Evolutionary conservation across 352 stramenopile genomes (phyloP), one percentile per base, ranked within the genome.

Genomic region (Phytopythium oedochilum): DNA sequence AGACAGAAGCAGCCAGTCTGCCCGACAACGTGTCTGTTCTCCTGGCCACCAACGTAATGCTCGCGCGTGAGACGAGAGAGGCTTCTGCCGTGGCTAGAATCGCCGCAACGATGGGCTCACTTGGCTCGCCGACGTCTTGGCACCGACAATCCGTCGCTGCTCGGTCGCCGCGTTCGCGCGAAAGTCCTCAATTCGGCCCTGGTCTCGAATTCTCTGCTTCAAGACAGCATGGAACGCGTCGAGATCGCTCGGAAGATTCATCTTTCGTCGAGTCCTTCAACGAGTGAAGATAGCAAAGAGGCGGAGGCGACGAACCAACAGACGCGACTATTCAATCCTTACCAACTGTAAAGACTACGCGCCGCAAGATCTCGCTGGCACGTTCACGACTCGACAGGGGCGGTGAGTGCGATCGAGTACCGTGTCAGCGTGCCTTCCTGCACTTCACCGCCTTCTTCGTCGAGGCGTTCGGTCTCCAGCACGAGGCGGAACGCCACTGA

Each of bases 1-100:
- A 83, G 55, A 29, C 83, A 92, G 53, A 89, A 92, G 52, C 83
- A 90, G 0, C 83, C 83, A 5, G 79, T 73, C 64, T 92, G 79
- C 0, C 82, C 83, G 7, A 86, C 56, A 48, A 85, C 58, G 47
- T 90, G 77, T 6, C 60, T 62, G 34, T 64, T 67, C 18, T 75
- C 61, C 73, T 79, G 22, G 14, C 58, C n/a, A 40, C 29, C 22
- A 54, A 31, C 29, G 54, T 10, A 12, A 25, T 34, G 9, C 39
- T 25, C 5, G 29, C 22, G 3, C 8, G 11, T 49, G 11, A 57
- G 8, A 31, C 14, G 23, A 2, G 2, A n/a, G 10, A 18, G 14
- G 15, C 14, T 1, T 25, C 12, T 31, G 6, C 14, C 3, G 1
- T 26, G 9, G 3, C 15, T 11, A 28, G 9, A n/a, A 5, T 29